These are phyloP conservation scores for Ustilago tritici DNA, from an alignment of 1,284 basidiomycete species.

Conservation along the genomic window DNA sequence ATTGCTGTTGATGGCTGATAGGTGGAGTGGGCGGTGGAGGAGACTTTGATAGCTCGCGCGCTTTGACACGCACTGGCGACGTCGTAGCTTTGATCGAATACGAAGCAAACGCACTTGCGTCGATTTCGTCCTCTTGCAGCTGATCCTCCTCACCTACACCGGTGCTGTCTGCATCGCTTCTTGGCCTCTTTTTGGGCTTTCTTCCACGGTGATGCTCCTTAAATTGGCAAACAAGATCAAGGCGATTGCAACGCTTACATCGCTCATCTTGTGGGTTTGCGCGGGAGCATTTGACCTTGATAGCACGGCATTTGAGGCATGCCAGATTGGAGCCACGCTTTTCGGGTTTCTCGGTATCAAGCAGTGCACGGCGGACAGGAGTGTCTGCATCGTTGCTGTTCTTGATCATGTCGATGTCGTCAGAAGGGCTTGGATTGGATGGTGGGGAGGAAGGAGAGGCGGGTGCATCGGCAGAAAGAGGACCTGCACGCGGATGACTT, in stretches of 20 bases:
- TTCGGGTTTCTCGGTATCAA: constrained; percentile 48
- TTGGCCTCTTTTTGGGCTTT: constrained; percentile 50
- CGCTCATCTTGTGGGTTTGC: constrained; percentile 39
- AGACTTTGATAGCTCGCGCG: constrained; percentile 21
- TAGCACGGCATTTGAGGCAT: constrained; percentile 52
- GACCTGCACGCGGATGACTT: constrained; percentile 6
- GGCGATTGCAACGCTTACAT: constrained; percentile 52
- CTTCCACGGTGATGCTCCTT: constrained; percentile 51
- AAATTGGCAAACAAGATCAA: constrained; percentile 50
- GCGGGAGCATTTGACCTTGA: constrained; percentile 51
- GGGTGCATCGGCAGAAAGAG: constrained; percentile 2
- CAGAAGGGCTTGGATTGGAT: constrained; percentile 18
- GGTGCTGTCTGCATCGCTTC: constrained; percentile 33
- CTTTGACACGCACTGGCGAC: constrained; percentile 24
- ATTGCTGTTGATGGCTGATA: constrained; percentile 15
- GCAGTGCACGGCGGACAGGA: constrained; percentile 34
- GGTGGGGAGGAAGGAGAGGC: constrained; percentile 5
- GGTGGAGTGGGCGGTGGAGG: constrained; percentile 19
- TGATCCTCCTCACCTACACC: constrained; percentile 45
- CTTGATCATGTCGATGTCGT: constrained; percentile 30
- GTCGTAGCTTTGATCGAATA: constrained; percentile 10
- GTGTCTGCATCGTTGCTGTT: constrained; percentile 19
- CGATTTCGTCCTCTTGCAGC: constrained; percentile 39
- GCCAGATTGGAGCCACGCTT: constrained; percentile 54
- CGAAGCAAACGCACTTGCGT: background rate